Conservation (phyloP, 2,329 filamentous ascomycete species). For the Purpureocillium takamizusanense region DNA sequence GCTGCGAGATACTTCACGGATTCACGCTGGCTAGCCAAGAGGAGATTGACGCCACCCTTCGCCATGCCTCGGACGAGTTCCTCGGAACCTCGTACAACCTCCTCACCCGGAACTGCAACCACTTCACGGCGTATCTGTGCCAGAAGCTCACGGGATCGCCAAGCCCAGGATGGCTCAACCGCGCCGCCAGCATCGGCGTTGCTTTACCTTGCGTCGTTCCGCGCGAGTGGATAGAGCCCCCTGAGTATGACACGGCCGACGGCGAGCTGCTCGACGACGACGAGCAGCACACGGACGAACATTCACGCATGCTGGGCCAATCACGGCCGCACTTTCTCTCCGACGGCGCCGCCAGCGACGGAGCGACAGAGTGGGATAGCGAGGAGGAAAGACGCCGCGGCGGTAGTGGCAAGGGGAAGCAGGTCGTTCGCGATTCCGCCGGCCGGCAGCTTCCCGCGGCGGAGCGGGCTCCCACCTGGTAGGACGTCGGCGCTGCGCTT, state of each 20-base stretch:
- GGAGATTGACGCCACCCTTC: slow-evolving; percentile 65
- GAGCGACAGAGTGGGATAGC: slow-evolving; percentile 31
- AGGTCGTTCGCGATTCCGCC: slow-evolving; percentile 36
- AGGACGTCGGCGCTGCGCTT: neutral
- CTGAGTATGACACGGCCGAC: slow-evolving; percentile 65
- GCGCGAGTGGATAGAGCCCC: slow-evolving; percentile 71
- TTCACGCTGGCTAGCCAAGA: slow-evolving; percentile 60
- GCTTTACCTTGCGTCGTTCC: slow-evolving; percentile 77
- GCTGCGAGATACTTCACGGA: slow-evolving; percentile 66
- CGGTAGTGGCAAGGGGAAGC: slow-evolving; percentile 33
- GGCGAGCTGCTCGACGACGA: slow-evolving; percentile 57
- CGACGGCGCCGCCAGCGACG: slow-evolving; percentile 14
- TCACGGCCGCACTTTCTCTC: slow-evolving; percentile 21
- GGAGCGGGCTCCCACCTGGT: slow-evolving; percentile 33
- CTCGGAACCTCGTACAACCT: slow-evolving; percentile 72
- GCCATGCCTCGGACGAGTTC: slow-evolving; percentile 61
- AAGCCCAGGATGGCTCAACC: slow-evolving; percentile 70
- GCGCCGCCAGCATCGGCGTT: slow-evolving; percentile 74
- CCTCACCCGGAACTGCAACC: slow-evolving; percentile 79
- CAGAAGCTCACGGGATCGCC: slow-evolving; percentile 60
- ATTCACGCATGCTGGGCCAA: slow-evolving; percentile 47
- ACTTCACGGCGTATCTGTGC: slow-evolving; percentile 74
- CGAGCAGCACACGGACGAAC: slow-evolving; percentile 39
- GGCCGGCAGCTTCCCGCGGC: slow-evolving; percentile 42
- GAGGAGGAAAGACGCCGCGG: slow-evolving; percentile 34